Base-by-base conservation (phyloP, 2,329 filamentous ascomycete species). In the Claviceps quebecensis region DNA sequence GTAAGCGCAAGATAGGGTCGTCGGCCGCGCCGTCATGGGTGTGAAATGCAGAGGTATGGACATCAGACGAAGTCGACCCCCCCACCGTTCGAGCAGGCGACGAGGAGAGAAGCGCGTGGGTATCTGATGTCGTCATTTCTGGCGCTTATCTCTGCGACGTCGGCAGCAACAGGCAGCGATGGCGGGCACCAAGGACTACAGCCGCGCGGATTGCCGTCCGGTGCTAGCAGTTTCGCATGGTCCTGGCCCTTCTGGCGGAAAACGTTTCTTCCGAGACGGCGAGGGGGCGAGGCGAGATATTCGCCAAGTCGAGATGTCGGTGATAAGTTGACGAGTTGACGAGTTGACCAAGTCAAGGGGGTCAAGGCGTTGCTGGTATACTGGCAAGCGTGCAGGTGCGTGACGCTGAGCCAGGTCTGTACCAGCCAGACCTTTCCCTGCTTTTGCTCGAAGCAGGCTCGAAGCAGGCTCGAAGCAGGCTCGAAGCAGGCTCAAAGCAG, bases 1-100 rank as follows among this genome's bases (percentile, higher is more conserved):
- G 58, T 22, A 59, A 53, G 46, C 60, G 61, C 22, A 56, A 51
- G 16, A 50, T 41, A 5, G 56, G 56, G 23, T 47, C 46, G 29
- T 53, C 52, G 13, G 56, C 50, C 16, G 55, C 49, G 39, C 55
- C 50, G 48, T 51, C 14, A 36, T 16, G 19, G 11, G 29, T 38
- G 54, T 55, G 39, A 8, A 51, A 40, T 4, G 54, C 55, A 16
- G 19, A 19, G 19, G 45, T 38, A 29, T 53, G 49, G 17, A 52
- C 50, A 6, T 49, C 49, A 48, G 55, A 52, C 2, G 53, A 48
- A 23, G 47, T 54, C 23, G 57, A 54, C 38, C 46, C 52, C n/a
- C 50, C 50, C 11, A 46, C 51, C 4, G 51, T 54, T 48, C 23
- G 56, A 45, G 51, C 40, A 39, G 53, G 52, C 34, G 54, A 55